These are phyloP conservation scores for Salinomyces thailandicus DNA, from an alignment of 2,329 filamentous ascomycete genomes.

Conservation along the genomic window DNA sequence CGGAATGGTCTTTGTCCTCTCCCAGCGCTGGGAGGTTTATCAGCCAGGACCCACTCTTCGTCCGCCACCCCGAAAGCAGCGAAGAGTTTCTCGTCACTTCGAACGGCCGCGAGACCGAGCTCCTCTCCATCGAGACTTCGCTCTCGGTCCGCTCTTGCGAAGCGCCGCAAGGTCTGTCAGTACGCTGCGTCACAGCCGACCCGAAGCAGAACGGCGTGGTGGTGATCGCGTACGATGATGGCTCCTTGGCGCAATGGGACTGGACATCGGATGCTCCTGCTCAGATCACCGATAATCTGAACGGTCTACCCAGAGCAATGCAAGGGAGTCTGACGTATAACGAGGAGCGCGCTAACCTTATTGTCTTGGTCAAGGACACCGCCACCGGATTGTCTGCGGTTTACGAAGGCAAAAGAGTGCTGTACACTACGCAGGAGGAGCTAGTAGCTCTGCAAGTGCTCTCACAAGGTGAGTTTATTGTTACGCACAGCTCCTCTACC, in stretches of 20 bases:
- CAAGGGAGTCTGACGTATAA: neutral
- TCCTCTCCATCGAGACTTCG: conserved; percentile 64
- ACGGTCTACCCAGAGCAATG: neutral
- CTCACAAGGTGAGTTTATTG: conserved; percentile 48
- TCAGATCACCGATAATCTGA: neutral
- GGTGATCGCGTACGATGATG: conserved; percentile 40
- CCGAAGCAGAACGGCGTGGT: conserved; percentile 41
- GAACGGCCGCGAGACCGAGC: conserved; percentile 21
- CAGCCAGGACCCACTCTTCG: conserved; percentile 47
- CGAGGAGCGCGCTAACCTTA: neutral
- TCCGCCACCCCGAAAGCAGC: conserved; percentile 32
- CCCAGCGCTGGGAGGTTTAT: conserved; percentile 46
- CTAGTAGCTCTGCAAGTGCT: conserved; percentile 35
- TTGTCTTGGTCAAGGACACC: neutral
- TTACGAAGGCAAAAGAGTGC: conserved; percentile 8
- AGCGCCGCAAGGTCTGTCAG: conserved; percentile 37
- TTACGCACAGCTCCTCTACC: conserved; percentile 43
- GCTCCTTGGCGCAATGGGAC: conserved; percentile 47
- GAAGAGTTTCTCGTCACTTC: conserved; percentile 21
- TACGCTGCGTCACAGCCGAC: conserved; percentile 45
- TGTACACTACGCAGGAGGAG: conserved; percentile 27
- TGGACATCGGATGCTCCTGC: conserved; percentile 35
- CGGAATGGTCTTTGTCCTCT: conserved; percentile 39
- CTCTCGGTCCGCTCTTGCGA: conserved; percentile 64
- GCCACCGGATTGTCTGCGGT: neutral